These are phyloP conservation scores for Botrytis medusae DNA, from an alignment of 2,329 filamentous ascomycete genomes.

Conservation along the genomic window DNA sequence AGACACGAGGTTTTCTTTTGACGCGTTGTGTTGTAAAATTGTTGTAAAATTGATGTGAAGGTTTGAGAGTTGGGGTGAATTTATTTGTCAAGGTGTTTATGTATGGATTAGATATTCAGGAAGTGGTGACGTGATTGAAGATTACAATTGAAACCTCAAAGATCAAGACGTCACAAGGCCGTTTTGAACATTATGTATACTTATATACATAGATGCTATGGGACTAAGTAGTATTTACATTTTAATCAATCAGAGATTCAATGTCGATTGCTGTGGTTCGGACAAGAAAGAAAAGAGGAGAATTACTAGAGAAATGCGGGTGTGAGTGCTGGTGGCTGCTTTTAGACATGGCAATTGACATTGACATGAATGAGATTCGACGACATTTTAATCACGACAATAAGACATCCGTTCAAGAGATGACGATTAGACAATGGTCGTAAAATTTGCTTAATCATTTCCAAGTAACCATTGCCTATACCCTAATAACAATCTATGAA, in stretches of 20 bases:
- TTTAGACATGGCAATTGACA: neutral
- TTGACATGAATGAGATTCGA: neutral
- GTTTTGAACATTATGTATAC: neutral
- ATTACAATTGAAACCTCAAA: neutral
- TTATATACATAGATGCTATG: neutral
- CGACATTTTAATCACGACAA: neutral
- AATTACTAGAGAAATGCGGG: neutral
- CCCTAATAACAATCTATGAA: neutral
- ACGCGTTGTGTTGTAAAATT: neutral
- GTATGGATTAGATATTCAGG: neutral
- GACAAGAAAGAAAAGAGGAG: neutral
- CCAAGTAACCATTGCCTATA: neutral
- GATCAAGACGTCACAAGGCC: neutral
- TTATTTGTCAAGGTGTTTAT: neutral
- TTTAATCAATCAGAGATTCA: neutral
- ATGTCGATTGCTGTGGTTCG: neutral
- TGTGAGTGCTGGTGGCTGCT: neutral
- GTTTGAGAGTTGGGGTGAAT: neutral
- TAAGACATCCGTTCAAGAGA: neutral
- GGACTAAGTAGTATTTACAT: neutral
- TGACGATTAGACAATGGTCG: neutral
- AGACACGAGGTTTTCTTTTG: neutral
- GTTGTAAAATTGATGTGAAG: neutral
- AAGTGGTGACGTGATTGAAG: constrained; percentile 8
- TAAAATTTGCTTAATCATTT: neutral